Conservation (phyloP, 768 basidiomycete species). For the Leucogyrophana mollusca region DNA sequence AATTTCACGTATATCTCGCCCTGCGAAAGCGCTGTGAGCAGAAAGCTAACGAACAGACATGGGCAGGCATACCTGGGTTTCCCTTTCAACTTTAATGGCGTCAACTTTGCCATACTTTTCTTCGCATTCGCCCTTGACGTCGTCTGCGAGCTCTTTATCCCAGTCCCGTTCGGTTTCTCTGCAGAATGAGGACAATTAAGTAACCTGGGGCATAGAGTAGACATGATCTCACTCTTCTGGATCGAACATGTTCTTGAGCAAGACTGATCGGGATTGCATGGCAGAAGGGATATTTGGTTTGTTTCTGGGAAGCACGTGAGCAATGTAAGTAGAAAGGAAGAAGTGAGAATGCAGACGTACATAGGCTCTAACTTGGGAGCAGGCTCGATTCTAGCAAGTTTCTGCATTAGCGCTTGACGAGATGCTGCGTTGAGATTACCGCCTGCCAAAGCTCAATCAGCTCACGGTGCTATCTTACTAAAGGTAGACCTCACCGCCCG, state of each 20-base stretch:
- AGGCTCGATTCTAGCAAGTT: conserved; percentile 94
- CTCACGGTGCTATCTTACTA: neutral
- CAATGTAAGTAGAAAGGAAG: neutral
- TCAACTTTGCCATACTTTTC: conserved; percentile 85
- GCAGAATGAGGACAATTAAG: conserved; percentile 10
- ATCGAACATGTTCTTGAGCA: conserved; percentile 95
- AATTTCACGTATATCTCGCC: conserved; percentile 99
- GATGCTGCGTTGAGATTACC: conserved; percentile 98
- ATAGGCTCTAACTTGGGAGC: conserved; percentile 57
- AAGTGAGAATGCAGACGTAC: conserved; percentile 39
- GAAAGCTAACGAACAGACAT: conserved; percentile 1
- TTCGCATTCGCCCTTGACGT: conserved; percentile 94
- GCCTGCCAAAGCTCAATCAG: conserved; percentile 45
- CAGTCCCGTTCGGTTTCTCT: conserved; percentile 96
- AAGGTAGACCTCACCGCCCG: conserved; percentile 64
- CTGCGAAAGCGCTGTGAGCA: conserved; percentile 39
- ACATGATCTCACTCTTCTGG: conserved; percentile 80
- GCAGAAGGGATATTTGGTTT: conserved; percentile 80
- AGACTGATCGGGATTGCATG: conserved; percentile 86
- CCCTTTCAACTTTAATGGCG: conserved; percentile 90
- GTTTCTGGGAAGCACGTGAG: conserved; percentile 41
- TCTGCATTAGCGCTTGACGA: conserved; percentile 99
- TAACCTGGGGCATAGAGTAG: conserved; percentile 3
- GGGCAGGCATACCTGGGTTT: conserved; percentile 72
- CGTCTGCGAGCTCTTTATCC: conserved; percentile 95